A percentile compares a stretch with the other conserved stretches of the same genome.
Evolutionary conservation across 495 filamentous ascomycete genomes (phyloP).

Genomic region (Penicillium canescens): DNA sequence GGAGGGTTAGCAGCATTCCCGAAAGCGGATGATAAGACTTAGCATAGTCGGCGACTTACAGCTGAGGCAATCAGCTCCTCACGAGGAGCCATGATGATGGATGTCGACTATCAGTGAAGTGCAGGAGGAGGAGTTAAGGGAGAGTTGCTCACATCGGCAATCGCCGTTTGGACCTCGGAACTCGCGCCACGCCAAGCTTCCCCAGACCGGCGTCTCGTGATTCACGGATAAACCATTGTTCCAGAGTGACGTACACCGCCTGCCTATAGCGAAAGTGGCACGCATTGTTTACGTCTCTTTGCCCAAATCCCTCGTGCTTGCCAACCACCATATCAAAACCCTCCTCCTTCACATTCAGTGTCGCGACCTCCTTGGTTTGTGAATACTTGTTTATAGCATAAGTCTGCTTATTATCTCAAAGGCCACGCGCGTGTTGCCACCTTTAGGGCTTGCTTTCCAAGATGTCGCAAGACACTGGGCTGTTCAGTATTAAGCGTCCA

Average conservation of each 20-base stretch:
- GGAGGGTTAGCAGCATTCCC: conserved; percentile 14
- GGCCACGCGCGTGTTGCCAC: conserved; percentile 20
- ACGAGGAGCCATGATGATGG: conserved; percentile 62
- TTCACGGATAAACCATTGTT: conserved; percentile 21
- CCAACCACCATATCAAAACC: conserved; percentile 19
- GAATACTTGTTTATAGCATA: conserved; percentile 3
- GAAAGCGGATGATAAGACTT: not conserved
- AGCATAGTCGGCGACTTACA: conserved; percentile 46
- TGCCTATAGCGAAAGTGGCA: conserved; percentile 25
- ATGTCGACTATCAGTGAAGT: conserved; percentile 14
- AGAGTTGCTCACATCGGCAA: conserved; percentile 26
- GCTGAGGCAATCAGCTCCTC: conserved; percentile 86
- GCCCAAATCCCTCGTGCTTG: conserved; percentile 15
- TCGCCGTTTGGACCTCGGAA: conserved; percentile 45
- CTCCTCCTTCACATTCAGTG: conserved; percentile 12
- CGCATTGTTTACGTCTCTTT: conserved; percentile 32
- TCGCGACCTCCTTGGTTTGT: conserved; percentile 11
- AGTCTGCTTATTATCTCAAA: not conserved
- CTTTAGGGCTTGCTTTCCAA: conserved; percentile 36
- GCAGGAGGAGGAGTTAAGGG: conserved; percentile 15
- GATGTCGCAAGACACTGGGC: conserved; percentile 76
- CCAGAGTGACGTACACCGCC: conserved; percentile 29
- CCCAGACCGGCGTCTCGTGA: conserved; percentile 44
- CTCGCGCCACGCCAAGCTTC: conserved; percentile 32
- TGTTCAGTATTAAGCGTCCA: conserved; percentile 72